These are phyloP conservation scores for Rhizoctonia solani DNA, from an alignment of 1,284 basidiomycete species.

Conservation along the genomic window DNA sequence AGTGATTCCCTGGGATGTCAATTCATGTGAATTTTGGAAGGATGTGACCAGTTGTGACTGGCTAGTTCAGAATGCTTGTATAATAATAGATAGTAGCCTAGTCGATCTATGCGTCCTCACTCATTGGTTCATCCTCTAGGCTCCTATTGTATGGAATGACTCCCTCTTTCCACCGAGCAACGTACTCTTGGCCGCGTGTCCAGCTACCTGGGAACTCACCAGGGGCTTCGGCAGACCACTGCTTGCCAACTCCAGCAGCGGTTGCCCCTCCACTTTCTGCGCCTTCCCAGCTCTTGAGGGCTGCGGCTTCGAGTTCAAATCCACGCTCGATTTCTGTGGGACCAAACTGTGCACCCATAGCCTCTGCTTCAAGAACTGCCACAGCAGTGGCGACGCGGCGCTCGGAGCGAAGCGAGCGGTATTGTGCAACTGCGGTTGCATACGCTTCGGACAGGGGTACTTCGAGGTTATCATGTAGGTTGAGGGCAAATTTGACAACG, in stretches of 20 bases:
- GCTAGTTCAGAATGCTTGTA: neutral
- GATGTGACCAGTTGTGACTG: neutral
- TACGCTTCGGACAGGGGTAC: conserved; percentile 83
- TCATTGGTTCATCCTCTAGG: neutral
- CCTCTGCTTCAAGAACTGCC: conserved; percentile 80
- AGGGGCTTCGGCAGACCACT: conserved; percentile 67
- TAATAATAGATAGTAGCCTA: neutral
- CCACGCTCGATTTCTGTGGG: conserved; percentile 63
- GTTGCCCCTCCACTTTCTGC: conserved; percentile 60
- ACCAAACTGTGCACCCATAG: conserved; percentile 73
- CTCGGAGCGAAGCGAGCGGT: conserved; percentile 82
- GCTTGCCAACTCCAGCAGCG: conserved; percentile 65
- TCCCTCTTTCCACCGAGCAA: conserved; percentile 69
- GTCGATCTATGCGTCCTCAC: neutral
- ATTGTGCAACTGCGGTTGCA: conserved; percentile 76
- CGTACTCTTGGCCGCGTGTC: conserved; percentile 70
- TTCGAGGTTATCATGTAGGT: conserved; percentile 69
- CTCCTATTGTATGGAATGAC: conserved; percentile 54
- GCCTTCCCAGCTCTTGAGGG: conserved; percentile 62
- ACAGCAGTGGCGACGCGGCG: conserved; percentile 77
- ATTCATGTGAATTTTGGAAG: neutral
- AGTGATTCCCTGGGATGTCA: neutral
- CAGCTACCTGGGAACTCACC: conserved; percentile 54
- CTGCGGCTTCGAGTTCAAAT: conserved; percentile 64
- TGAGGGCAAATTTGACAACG: conserved; percentile 78